Percentiles rank a stretch among this genome's conserved stretches.
Conservation (phyloP, 169 alveolate species). For the Plasmodium falciparum region DNA sequence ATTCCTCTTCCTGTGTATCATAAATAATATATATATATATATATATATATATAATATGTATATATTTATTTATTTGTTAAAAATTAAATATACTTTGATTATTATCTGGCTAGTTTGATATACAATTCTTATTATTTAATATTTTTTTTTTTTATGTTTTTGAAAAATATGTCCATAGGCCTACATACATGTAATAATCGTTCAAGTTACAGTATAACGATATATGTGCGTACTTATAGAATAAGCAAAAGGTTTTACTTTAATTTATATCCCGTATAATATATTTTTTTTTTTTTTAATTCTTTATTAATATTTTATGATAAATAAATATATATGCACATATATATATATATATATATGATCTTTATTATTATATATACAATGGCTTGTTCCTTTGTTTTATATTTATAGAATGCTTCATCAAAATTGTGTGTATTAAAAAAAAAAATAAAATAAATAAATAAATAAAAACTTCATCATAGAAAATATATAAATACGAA, state of each 20-base stretch:
- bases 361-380: too few relatives aligned
- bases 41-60: background rate
- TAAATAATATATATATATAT: background rate
- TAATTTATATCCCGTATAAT: background rate
- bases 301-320: too few relatives aligned
- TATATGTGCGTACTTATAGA: slow-evolving; percentile 18
- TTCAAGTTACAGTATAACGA: too few relatives aligned
- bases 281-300: background rate
- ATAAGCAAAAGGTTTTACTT: slow-evolving; percentile 10
- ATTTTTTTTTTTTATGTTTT: slow-evolving; percentile 4
- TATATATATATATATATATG: too few relatives aligned
- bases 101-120: slow-evolving; percentile 25
- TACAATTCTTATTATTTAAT: slow-evolving; percentile 1
- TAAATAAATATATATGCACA: too few relatives aligned
- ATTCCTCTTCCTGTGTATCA: too few relatives aligned
- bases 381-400: too few relatives aligned
- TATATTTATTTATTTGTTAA: background rate
- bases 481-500: too few relatives aligned
- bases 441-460: too few relatives aligned
- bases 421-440: too few relatives aligned
- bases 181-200: background rate
- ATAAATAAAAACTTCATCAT: too few relatives aligned
- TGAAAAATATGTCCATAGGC: slow-evolving; percentile 9
- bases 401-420: too few relatives aligned
- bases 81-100: background rate